Conservation (phyloP, 2,329 filamentous ascomycete species). For the Trichoderma polysporum region DNA sequence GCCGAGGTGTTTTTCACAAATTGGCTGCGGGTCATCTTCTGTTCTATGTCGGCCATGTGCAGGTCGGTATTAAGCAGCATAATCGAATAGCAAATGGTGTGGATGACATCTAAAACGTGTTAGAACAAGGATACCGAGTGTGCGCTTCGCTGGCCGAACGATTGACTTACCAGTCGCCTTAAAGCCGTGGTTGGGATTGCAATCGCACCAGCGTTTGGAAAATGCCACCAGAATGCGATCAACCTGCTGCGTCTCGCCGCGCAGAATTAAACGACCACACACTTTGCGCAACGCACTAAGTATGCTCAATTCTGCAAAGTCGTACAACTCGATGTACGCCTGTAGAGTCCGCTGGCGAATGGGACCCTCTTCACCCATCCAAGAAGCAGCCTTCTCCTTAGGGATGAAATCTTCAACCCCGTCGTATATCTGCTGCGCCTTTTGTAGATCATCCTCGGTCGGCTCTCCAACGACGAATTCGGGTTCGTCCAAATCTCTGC, state of each 20-base stretch:
- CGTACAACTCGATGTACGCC: constrained; percentile 91
- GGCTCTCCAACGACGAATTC: constrained; percentile 58
- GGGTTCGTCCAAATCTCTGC: constrained; percentile 56
- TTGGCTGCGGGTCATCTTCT: constrained; percentile 92
- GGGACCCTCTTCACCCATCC: constrained; percentile 76
- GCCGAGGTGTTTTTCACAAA: constrained; percentile 97
- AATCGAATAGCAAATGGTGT: constrained; percentile 95
- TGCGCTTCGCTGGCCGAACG: background rate
- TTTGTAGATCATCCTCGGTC: constrained; percentile 69
- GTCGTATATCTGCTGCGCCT: constrained; percentile 79
- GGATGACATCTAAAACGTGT: constrained; percentile 72
- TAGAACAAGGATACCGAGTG: constrained; percentile 26
- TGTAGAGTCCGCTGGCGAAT: constrained; percentile 57
- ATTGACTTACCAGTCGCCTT: constrained; percentile 71
- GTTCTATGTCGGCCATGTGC: constrained; percentile 90
- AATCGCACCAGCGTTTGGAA: constrained; percentile 86
- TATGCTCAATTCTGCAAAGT: constrained; percentile 80
- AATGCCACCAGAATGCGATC: constrained; percentile 91
- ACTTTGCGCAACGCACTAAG: constrained; percentile 75
- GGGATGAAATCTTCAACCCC: constrained; percentile 78
- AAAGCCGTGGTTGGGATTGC: constrained; percentile 91
- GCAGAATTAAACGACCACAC: constrained; percentile 77
- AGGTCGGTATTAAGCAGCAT: constrained; percentile 94
- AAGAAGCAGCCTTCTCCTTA: constrained; percentile 78
- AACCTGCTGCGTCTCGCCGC: constrained; percentile 93